A percentile compares a stretch with the other conserved stretches of the same genome.
phyloP scores from a whole-genome alignment of 495 filamentous ascomycete genomes.

The Xylaria acuta region DNA sequence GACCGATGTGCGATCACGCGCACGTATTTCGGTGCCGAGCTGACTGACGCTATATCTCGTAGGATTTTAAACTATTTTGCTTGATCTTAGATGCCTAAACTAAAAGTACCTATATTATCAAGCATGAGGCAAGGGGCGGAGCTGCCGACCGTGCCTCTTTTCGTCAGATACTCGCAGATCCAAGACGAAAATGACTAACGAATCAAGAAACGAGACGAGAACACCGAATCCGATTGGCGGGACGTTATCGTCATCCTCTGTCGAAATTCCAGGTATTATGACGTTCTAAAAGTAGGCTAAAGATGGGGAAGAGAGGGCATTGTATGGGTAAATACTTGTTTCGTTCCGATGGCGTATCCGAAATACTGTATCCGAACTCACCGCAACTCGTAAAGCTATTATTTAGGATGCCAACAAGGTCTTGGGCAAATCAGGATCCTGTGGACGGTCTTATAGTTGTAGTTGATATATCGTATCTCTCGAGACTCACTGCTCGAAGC shows the following conservation, averaged over 20 bases:
- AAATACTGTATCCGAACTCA: not conserved
- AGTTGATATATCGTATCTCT: not conserved
- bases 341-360: not conserved
- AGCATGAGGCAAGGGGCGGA: not conserved
- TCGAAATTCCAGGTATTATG: not conserved
- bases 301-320: not conserved
- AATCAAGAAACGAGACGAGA: conserved; percentile 6
- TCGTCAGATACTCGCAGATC: not conserved
- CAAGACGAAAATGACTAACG: not conserved
- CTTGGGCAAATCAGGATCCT: not conserved
- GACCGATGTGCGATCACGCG: not conserved
- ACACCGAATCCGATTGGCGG: not conserved
- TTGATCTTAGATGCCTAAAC: not conserved
- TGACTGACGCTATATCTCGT: not conserved
- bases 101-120: not conserved
- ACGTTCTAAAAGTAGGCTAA: not conserved
- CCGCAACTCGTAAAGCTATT: not conserved
- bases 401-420: not conserved
- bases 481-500: not conserved
- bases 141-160: not conserved
- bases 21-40: not conserved
- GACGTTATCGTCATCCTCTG: not conserved
- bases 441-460: not conserved
- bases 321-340: not conserved
- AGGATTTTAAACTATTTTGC: not conserved